Evolutionary conservation across 2,329 filamentous ascomycete genomes (phyloP), one percentile per base, ranked within the genome.

Genomic region (Fusarium sp.): DNA sequence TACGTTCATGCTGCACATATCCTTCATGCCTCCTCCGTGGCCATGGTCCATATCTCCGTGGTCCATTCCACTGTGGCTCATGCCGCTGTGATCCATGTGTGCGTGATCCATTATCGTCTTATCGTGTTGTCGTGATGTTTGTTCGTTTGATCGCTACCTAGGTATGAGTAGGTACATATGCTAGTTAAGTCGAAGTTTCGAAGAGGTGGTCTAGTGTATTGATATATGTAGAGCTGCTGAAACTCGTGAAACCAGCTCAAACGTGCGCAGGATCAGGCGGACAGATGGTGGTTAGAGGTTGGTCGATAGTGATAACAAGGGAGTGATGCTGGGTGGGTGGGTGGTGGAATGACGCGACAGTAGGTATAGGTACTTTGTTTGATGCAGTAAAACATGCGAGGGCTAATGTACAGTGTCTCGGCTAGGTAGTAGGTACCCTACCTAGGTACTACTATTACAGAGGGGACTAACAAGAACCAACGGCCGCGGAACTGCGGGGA

Each of bases 1-100:
- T 85, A 96, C 95, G 83, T 95, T 98, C 94, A 98, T 98, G 83
- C 87, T 95, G 89, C 95, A 98, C 87, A 91, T 90, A 75, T 84
- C 84, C 62, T 86, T 86, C 87, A 90, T 91, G 81, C 87, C 87
- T 78, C 89, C 88, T 48, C 63, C 66, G 11, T 68, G 65, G 68
- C 87, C 87, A 78, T 92, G 89, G 71, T 87, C 90, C 85, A 88
- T 89, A 62, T 81, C 79, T 70, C 82, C 81, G 80, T 83, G 80
- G 63, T 74, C 83, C 84, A 85, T 86, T 44, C 80, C 79, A 63
- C 81, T 77, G 78, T 86, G 85, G 62, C 84, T 79, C 80, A 85
- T 86, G 55, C 80, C 80, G 66, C 82, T 78, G 79, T 87, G 85
- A 62, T 85, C 81, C 81, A 84, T 84, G 60, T 82, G 80, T 24